These are phyloP conservation scores for Phytophthora agathidicida DNA, from an alignment of 352 stramenopile genomes.

Conservation along the genomic window DNA sequence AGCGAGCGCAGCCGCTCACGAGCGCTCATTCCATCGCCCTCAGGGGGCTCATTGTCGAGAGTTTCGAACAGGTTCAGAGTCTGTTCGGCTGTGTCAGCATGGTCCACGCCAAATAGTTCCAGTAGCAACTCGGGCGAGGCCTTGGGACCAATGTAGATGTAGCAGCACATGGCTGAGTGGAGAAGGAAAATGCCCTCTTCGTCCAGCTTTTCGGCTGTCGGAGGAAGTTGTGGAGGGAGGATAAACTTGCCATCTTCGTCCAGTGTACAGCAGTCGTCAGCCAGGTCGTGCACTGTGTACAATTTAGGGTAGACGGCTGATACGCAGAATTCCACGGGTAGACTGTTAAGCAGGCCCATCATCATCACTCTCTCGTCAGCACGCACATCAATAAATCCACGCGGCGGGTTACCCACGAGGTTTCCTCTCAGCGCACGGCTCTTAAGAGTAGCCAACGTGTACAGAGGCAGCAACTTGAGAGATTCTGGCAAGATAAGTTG, in stretches of 20 bases:
- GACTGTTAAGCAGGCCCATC: conserved; percentile 79
- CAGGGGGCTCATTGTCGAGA: conserved; percentile 53
- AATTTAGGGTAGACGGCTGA: conserved; percentile 89
- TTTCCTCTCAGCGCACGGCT: conserved; percentile 87
- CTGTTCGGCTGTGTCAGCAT: conserved; percentile 77
- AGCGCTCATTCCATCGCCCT: conserved; percentile 51
- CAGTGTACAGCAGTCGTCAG: conserved; percentile 78
- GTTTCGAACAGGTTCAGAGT: conserved; percentile 74
- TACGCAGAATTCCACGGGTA: conserved; percentile 85
- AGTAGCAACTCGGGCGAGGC: conserved; percentile 69
- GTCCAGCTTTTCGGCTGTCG: conserved; percentile 87
- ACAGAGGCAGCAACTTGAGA: conserved; percentile 91
- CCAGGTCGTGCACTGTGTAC: conserved; percentile 87
- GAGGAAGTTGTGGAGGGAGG: conserved; percentile 72
- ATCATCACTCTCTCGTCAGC: conserved; percentile 90
- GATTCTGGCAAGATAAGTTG: conserved; percentile 93
- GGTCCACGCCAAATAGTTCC: conserved; percentile 85
- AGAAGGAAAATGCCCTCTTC: conserved; percentile 89
- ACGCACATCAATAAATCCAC: conserved; percentile 85
- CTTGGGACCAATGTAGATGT: conserved; percentile 88
- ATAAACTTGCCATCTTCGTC: conserved; percentile 85
- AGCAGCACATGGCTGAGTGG: conserved; percentile 87
- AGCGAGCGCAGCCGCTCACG: conserved; percentile 72
- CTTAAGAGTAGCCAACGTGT: conserved; percentile 89
- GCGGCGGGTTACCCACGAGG: conserved; percentile 74